Percentiles rank a stretch among this genome's conserved stretches.
Evolutionary conservation across 129 eudicot genomes (phyloP).

Genomic region (Smallanthus sonchifolius): DNA sequence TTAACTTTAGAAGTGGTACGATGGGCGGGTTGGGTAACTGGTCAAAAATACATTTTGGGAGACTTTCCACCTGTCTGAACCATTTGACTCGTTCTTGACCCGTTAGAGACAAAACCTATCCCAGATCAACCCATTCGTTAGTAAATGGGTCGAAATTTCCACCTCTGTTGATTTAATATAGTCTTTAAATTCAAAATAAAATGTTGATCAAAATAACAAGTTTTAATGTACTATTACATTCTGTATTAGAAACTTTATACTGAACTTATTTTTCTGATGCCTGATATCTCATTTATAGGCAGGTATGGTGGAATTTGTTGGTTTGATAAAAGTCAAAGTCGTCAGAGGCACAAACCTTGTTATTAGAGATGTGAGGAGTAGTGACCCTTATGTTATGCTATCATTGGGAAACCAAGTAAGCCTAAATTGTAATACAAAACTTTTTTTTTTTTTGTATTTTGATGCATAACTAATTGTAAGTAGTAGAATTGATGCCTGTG

Average conservation of each 20-base stretch:
- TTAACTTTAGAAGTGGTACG: neutral
- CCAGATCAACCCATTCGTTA: neutral
- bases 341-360: slow-evolving; percentile 84
- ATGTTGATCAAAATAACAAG: neutral
- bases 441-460: neutral
- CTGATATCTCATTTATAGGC: slow-evolving; percentile 51
- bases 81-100: slow-evolving; percentile 5
- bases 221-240: neutral
- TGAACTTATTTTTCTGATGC: slow-evolving; percentile 11
- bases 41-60: neutral
- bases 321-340: slow-evolving; percentile 84
- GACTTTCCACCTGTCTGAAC: neutral
- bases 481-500: neutral
- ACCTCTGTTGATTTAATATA: neutral
- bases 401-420: slow-evolving; percentile 77
- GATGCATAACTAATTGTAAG: neutral
- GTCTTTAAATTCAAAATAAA: neutral
- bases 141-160: neutral
- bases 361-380: slow-evolving; percentile 74
- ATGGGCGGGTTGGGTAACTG: neutral
- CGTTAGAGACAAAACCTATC: neutral
- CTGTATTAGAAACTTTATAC: neutral
- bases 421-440: neutral
- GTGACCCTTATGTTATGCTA: slow-evolving; percentile 93
- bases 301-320: slow-evolving; percentile 97